Conservation (phyloP, 495 filamentous ascomycete species). For the Rostrohypoxylon terebratum region DNA sequence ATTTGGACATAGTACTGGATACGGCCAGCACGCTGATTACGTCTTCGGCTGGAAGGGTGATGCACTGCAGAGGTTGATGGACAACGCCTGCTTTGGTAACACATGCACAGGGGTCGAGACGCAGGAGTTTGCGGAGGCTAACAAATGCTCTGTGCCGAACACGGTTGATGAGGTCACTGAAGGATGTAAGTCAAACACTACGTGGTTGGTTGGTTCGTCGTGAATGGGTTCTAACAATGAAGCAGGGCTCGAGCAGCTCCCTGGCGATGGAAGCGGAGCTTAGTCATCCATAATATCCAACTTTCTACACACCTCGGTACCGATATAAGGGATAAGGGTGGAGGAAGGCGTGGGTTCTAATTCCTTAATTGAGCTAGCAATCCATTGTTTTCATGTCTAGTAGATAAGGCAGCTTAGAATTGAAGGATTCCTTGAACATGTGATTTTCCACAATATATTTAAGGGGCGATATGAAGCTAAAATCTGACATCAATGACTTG, state of each 20-base stretch:
- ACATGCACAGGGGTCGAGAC: slow-evolving; percentile 51
- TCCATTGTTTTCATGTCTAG: not conserved
- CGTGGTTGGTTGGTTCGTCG: not conserved
- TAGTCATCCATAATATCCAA: not conserved
- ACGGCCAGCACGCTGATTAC: slow-evolving; percentile 60
- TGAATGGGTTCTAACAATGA: slow-evolving; percentile 2
- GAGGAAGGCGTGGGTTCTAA: not conserved
- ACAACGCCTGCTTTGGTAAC: slow-evolving; percentile 56
- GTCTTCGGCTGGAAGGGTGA: slow-evolving; percentile 61
- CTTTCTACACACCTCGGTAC: not conserved
- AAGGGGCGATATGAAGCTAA: not conserved
- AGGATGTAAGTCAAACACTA: slow-evolving; percentile 50
- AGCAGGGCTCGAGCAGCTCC: slow-evolving; percentile 39
- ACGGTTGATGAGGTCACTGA: slow-evolving; percentile 55
- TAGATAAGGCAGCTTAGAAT: slow-evolving; percentile 25
- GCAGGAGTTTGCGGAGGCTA: slow-evolving; percentile 52
- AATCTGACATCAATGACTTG: not conserved
- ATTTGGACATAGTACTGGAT: slow-evolving; percentile 48
- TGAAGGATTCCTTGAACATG: not conserved
- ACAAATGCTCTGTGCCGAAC: slow-evolving; percentile 54
- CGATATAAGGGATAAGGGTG: not conserved
- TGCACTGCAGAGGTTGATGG: slow-evolving; percentile 58
- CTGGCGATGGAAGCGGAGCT: slow-evolving; percentile 41
- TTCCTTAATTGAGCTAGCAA: not conserved
- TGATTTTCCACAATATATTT: not conserved